Base-by-base conservation (phyloP, 2,329 filamentous ascomycete species). In the Alternaria viburni region DNA sequence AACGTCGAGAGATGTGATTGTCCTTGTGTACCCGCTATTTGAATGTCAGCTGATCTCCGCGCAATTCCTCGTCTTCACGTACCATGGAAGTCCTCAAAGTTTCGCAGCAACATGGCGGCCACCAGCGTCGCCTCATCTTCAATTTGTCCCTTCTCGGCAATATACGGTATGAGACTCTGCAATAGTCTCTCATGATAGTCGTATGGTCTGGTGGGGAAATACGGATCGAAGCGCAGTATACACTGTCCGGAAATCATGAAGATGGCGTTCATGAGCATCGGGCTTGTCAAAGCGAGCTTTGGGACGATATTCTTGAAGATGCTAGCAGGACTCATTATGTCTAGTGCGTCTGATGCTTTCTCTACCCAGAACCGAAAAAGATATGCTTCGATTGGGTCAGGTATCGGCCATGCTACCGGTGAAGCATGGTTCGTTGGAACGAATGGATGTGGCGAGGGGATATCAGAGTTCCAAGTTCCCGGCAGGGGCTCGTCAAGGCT, bases 181-280 rank as follows among this genome's bases (percentile, higher is more conserved):
- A 71, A 43, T 15, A 71, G 23, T 6, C 64, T 65, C 23, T 69
- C 65, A 50, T 73, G 69, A 17, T 73, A 71, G 10, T 61, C 7
- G 30, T 61, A 73, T 6, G 69, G 61, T 25, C 58, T 60, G 5
- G 62, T 58, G 10, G 64, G 66, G 41, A 69, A 70, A 10, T 59
- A 32, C 5, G 64, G 58, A 46, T 70, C 57, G 36, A 60, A 51
- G 17, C 75, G 77, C 28, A 71, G 74, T 12, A 83, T 65, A 57
- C 81, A 79, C 55, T 81, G 74, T 17, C 80, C 77, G 6, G 80
- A 79, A 6, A 76, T 78, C 21, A 80, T 79, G 36, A 78, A 73
- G n/a, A 81, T 76, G 5, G 79, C 78, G 59, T 78, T 78, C 59
- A 79, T 66, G 17, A 85, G 67, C 17, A 83, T 76, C 0, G 81